Conservation (phyloP, 192 early-diverging fungal species). For the Coemansia sp. region DNA sequence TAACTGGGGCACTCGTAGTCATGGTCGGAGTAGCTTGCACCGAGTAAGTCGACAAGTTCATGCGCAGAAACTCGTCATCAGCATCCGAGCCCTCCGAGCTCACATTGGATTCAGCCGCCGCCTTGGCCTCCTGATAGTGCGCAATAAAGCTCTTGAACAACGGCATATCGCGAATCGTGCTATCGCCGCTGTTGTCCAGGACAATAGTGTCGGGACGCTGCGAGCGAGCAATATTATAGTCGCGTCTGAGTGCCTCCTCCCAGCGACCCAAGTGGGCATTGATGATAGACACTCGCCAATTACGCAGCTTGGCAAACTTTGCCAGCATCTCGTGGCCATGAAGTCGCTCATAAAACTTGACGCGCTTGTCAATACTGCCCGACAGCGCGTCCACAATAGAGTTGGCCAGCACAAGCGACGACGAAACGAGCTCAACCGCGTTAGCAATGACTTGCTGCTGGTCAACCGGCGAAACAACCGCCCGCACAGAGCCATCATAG, state of each 20-base stretch:
- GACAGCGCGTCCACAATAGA: constrained; percentile 20
- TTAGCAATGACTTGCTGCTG: constrained; percentile 14
- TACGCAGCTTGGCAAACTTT: constrained; percentile 21
- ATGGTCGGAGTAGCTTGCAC: not conserved
- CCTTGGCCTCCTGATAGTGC: constrained; percentile 31
- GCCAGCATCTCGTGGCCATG: constrained; percentile 32
- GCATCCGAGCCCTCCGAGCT: constrained; percentile 13
- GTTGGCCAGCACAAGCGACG: constrained; percentile 31
- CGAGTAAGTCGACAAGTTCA: constrained; percentile 33
- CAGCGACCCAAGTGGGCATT: constrained; percentile 38
- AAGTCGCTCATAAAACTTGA: constrained; percentile 39
- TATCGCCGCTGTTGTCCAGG: constrained; percentile 31
- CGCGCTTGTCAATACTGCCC: constrained; percentile 22
- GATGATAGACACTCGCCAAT: constrained; percentile 22
- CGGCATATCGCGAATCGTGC: constrained; percentile 20
- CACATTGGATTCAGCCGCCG: not conserved
- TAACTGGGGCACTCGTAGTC: constrained; percentile 22
- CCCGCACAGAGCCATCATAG: not conserved
- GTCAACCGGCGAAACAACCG: not conserved
- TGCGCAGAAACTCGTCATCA: constrained; percentile 29
- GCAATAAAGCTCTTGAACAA: constrained; percentile 33
- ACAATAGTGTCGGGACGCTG: constrained; percentile 17
- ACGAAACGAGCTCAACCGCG: constrained; percentile 20
- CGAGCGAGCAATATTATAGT: constrained; percentile 48
- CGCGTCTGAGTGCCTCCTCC: constrained; percentile 36